Percentiles rank a stretch among this genome's conserved stretches.
Evolutionary conservation across 169 alveolate genomes (phyloP).

Genomic region (Cryptosporidium muris): DNA sequence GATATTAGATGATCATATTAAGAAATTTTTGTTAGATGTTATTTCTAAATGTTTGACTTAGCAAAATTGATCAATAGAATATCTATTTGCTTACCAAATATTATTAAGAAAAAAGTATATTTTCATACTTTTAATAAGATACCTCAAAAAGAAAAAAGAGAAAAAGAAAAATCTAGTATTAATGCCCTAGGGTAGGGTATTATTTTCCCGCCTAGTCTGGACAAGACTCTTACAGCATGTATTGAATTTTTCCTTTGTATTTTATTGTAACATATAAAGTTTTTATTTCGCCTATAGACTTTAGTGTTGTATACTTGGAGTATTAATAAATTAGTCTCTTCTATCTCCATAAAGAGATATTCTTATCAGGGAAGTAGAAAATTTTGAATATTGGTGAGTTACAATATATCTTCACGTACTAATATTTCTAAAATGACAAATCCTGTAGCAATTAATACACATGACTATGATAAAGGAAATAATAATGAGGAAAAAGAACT

Average conservation of each 20-base stretch:
- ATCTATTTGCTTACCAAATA: too few species aligned
- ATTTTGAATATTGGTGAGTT: not conserved
- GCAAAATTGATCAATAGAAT: too few species aligned
- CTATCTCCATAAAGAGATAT: too few species aligned
- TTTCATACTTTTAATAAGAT: too few species aligned
- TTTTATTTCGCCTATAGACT: conserved; percentile 13
- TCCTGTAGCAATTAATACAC: not conserved
- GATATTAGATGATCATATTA: too few species aligned
- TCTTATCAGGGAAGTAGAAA: too few species aligned
- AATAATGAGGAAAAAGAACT: conserved; percentile 5
- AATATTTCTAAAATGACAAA: conserved; percentile 8
- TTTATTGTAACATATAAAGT: conserved; percentile 10
- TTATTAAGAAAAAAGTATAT: too few species aligned
- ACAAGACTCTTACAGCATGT: conserved; percentile 67
- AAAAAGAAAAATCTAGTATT: conserved; percentile 29
- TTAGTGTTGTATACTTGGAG: too few species aligned
- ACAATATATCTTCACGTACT: not conserved
- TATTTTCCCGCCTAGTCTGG: conserved; percentile 63
- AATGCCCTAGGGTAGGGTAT: not conserved
- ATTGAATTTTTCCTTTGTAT: not conserved
- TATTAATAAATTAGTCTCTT: too few species aligned
- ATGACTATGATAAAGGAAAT: too few species aligned
- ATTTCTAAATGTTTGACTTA: too few species aligned
- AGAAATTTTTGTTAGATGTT: too few species aligned
- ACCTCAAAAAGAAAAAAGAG: not conserved